phyloP scores from a whole-genome alignment of 1,284 basidiomycete genomes.

The Fomitopsis palustris region DNA sequence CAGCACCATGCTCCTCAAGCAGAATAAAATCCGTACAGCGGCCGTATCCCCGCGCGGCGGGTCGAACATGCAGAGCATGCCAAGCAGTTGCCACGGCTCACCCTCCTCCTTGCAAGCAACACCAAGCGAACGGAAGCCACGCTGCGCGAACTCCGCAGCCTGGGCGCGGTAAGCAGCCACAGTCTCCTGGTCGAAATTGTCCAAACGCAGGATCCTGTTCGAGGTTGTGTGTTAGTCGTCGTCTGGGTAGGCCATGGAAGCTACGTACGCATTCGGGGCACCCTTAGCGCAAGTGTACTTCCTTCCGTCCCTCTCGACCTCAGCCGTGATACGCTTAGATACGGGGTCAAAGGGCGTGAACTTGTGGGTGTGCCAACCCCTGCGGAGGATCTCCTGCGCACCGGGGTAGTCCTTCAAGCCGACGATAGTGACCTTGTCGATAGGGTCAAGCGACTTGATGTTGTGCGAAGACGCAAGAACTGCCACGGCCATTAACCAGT shows the following conservation, averaged over 20 bases:
- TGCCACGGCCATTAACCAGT: constrained; percentile 9
- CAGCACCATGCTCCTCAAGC: not conserved
- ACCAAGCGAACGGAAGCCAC: constrained; percentile 11
- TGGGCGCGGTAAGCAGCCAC: constrained; percentile 5
- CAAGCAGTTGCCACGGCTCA: constrained; percentile 9
- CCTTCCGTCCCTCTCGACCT: constrained; percentile 8
- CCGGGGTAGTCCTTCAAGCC: constrained; percentile 9
- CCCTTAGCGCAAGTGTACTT: constrained; percentile 9
- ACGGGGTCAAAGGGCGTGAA: constrained; percentile 11
- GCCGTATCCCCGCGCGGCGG: constrained; percentile 9
- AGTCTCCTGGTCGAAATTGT: constrained; percentile 7
- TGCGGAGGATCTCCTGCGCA: constrained; percentile 8
- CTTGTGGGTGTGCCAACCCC: constrained; percentile 8
- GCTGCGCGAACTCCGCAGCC: constrained; percentile 9
- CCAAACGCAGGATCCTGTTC: not conserved
- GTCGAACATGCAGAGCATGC: constrained; percentile 11
- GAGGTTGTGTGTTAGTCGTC: not conserved
- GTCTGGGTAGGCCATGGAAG: not conserved
- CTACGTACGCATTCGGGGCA: constrained; percentile 5
- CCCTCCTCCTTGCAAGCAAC: constrained; percentile 9
- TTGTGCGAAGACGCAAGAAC: constrained; percentile 11
- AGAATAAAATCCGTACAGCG: not conserved
- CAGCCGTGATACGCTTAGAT: constrained; percentile 9
- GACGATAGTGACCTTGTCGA: constrained; percentile 9
- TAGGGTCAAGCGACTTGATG: constrained; percentile 9